Evolutionary conservation across 495 filamentous ascomycete genomes (phyloP).

Genomic region (Neurospora tetrasperma): DNA sequence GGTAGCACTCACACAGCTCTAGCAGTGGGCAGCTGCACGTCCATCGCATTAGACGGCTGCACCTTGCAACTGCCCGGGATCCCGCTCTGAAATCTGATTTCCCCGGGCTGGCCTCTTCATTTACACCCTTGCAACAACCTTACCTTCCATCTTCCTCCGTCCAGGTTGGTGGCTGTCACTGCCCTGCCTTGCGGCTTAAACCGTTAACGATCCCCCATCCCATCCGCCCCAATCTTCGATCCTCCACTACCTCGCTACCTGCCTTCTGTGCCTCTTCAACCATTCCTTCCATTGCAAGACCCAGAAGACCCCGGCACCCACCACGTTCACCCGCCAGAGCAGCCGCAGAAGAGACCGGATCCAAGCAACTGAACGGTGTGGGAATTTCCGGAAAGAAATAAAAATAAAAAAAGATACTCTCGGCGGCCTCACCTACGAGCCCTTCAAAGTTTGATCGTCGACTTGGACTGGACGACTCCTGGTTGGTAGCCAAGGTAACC

Average conservation of each 20-base stretch:
- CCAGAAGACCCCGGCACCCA: background rate
- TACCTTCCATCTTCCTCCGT: background rate
- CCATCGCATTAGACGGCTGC: background rate
- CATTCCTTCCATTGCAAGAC: background rate
- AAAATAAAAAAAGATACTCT: background rate
- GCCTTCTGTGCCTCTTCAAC: background rate
- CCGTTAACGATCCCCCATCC: background rate
- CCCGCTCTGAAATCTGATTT: background rate
- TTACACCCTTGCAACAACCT: background rate
- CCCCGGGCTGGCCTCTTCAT: background rate
- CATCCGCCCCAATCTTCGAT: background rate
- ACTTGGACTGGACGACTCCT: background rate
- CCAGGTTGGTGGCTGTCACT: background rate
- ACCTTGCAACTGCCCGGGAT: background rate
- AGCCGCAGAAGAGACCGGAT: background rate
- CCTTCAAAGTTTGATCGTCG: no score
- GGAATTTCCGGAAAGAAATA: background rate
- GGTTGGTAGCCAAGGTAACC: background rate
- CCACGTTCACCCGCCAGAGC: background rate
- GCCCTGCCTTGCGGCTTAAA: constrained; percentile 1
- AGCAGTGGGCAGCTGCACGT: background rate
- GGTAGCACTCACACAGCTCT: background rate
- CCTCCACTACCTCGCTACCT: background rate
- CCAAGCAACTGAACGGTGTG: background rate
- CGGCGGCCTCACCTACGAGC: background rate